A percentile compares a stretch with the other conserved stretches of the same genome.
phyloP scores from a whole-genome alignment of 345 rosid genomes.

The Euphorbia pulcherrima region DNA sequence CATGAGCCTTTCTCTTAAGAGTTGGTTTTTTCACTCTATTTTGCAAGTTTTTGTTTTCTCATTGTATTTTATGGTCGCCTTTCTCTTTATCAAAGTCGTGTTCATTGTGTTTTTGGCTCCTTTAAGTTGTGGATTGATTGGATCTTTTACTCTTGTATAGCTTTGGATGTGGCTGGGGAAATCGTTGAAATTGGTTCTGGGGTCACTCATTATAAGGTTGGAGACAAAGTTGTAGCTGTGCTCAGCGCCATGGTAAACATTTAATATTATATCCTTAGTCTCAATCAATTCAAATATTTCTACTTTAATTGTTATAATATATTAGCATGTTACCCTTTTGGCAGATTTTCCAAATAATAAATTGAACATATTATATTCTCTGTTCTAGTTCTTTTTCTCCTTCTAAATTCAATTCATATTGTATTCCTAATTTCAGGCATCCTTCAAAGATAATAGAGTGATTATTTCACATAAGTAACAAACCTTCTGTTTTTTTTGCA shows the following conservation, averaged over 20 bases:
- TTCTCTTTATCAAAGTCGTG: background rate
- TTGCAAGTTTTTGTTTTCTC: background rate
- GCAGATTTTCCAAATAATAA: too few relatives aligned
- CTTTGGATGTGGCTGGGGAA: conserved; percentile 40
- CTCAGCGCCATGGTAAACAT: conserved; percentile 17
- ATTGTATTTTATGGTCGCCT: background rate
- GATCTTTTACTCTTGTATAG: conserved; percentile 9
- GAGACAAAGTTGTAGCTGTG: conserved; percentile 37
- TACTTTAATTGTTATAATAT: too few relatives aligned
- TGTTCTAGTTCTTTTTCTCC: too few relatives aligned
- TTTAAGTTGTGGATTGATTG: background rate
- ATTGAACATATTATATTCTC: too few relatives aligned
- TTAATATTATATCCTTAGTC: background rate
- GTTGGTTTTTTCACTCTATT: background rate
- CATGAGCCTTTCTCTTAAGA: background rate
- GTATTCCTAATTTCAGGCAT: background rate
- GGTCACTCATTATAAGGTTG: conserved; percentile 28
- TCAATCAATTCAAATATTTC: background rate
- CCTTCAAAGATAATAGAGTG: background rate
- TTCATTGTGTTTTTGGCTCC: background rate
- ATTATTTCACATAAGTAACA: background rate
- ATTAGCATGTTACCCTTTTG: background rate
- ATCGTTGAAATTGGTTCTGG: conserved; percentile 33
- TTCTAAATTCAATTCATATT: background rate
- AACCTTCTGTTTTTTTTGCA: background rate